Evolutionary conservation across 192 early-diverging fungal genomes (phyloP).

Genomic region (Spizellomyces punctatus): DNA sequence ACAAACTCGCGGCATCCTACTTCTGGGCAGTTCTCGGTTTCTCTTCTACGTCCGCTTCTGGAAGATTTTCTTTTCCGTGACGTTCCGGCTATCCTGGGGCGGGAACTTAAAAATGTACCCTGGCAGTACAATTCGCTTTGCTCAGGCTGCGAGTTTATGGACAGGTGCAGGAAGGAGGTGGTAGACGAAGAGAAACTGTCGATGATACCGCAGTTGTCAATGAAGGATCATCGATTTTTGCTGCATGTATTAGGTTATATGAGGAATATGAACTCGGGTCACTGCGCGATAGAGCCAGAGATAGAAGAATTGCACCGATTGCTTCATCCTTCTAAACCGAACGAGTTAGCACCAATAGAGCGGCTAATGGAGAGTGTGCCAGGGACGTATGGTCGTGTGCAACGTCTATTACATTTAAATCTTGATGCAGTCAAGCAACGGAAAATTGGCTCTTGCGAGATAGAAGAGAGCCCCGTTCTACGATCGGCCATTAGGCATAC

Average conservation of each 20-base stretch:
- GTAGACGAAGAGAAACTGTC: constrained; percentile 10
- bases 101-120: constrained; percentile 15
- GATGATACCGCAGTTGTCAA: constrained; percentile 12
- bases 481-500: constrained; percentile 1
- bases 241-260: background rate
- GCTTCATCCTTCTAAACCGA: background rate
- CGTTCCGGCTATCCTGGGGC: constrained; percentile 10
- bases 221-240: constrained; percentile 5
- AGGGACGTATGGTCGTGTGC: no score
- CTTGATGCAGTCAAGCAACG: no score
- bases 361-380: no score
- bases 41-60: constrained; percentile 20
- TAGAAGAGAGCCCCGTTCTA: background rate
- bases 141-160: constrained; percentile 34
- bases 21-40: constrained; percentile 14
- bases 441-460: no score
- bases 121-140: constrained; percentile 39
- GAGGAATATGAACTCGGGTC: background rate
- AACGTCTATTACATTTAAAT: no score
- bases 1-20: background rate
- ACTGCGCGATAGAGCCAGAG: background rate
- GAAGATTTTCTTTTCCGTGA: constrained; percentile 27
- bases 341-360: no score
- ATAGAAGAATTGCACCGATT: constrained; percentile 14
- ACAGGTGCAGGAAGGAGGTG: constrained; percentile 19